Conservation (phyloP, 2,329 filamentous ascomycete genomes). For the Laburnicola sp. region DNA sequence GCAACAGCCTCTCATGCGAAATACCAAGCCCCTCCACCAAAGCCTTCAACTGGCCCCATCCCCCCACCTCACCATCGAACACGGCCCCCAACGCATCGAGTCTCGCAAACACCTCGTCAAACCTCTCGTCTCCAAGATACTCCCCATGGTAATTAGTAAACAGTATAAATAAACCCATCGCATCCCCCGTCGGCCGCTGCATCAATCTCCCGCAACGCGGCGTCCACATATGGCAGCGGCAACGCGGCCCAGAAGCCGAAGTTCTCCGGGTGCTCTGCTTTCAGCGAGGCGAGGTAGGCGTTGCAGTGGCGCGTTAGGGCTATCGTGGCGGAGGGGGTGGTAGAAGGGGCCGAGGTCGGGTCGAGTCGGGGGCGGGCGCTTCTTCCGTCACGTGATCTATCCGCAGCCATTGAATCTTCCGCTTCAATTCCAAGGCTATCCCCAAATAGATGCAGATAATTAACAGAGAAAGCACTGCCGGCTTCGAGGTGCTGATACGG, state of each 20-base stretch:
- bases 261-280: conserved; percentile 40
- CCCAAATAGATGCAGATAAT: not conserved
- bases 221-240: conserved; percentile 55
- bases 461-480: too few relatives aligned
- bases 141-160: conserved; percentile 58
- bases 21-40: conserved; percentile 50
- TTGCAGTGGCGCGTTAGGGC: conserved; percentile 49
- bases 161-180: conserved; percentile 57
- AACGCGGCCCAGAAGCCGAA: conserved; percentile 60
- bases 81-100: conserved; percentile 52
- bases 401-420: not conserved
- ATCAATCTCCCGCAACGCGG: conserved; percentile 54
- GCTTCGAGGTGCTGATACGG: too few relatives aligned
- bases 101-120: conserved; percentile 54
- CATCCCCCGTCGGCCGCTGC: conserved; percentile 48
- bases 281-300: conserved; percentile 47
- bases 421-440: not conserved
- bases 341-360: conserved; percentile 51
- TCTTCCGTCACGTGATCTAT: too few relatives aligned
- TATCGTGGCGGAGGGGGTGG: conserved; percentile 34
- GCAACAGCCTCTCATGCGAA: conserved; percentile 48
- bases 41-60: conserved; percentile 51
- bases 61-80: conserved; percentile 46
- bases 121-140: conserved; percentile 54
- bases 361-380: too few relatives aligned